Percentiles rank a stretch among this genome's conserved stretches.
phyloP scores from a whole-genome alignment of 139 green algal species.

The Microglena sp. region DNA sequence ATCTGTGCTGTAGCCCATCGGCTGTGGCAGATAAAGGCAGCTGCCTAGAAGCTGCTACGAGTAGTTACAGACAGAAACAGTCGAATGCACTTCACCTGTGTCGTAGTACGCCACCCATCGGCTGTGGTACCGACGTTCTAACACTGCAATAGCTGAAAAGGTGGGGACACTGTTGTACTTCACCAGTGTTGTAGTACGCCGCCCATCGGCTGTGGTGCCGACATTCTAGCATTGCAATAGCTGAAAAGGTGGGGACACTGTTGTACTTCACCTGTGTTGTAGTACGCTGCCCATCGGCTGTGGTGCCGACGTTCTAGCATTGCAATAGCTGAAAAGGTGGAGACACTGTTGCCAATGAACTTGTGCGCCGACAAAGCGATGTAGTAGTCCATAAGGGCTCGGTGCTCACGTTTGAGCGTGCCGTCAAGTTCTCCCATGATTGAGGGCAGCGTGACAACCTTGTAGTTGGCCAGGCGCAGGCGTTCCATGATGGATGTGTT shows the following conservation, averaged over 20 bases:
- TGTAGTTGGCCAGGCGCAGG: too few relatives aligned
- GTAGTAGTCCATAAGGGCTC: constrained; percentile 12
- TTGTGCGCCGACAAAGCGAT: constrained; percentile 10
- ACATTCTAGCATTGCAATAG: constrained; percentile 38
- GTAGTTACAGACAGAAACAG: too few relatives aligned
- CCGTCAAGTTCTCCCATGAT: too few relatives aligned
- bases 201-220: constrained; percentile 24
- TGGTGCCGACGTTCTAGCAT: constrained; percentile 38
- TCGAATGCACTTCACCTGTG: constrained; percentile 30
- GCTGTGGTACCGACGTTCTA: constrained; percentile 33
- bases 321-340: constrained; percentile 30
- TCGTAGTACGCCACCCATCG: constrained; percentile 41
- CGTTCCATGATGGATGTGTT: too few relatives aligned
- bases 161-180: constrained; percentile 38
- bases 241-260: constrained; percentile 34
- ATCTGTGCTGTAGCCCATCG: too few relatives aligned
- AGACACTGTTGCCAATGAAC: constrained; percentile 41
- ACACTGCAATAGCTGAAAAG: constrained; percentile 30
- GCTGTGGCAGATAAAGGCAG: too few relatives aligned
- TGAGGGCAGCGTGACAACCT: too few relatives aligned
- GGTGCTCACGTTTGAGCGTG: background rate
- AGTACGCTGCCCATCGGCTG: constrained; percentile 29
- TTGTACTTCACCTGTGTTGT: too few relatives aligned
- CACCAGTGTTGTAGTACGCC: constrained; percentile 41
- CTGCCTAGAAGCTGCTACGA: too few relatives aligned